Base-by-base conservation (phyloP, 2,329 filamentous ascomycete genomes). In the Colletotrichum orbiculare region DNA sequence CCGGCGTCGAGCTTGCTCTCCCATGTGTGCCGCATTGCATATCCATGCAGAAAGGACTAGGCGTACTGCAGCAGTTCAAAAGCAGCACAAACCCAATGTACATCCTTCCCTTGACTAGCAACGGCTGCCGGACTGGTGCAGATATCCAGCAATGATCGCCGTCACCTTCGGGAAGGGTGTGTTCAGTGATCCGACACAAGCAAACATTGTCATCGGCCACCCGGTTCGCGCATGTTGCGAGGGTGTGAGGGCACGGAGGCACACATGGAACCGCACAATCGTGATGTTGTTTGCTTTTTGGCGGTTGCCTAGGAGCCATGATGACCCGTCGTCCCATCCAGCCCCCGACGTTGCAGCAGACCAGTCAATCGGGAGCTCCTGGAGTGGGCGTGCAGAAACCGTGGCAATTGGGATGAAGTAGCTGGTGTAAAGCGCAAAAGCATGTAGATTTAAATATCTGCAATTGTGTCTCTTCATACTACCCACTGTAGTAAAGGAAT, bases 81-180 rank as follows among this genome's bases (percentile, higher is more conserved):
- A 54, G 38, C 49, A 35, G 37, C 42, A 47, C 35, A 41, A 54
- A 49, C 37, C 33, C 49, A 11, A 37, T 39, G 57, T 37, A 38
- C 39, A 52, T 50, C 57, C 41, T 55, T 42, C 46, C 57, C 45
- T 33, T 17, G 13, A 33, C 46, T 17, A 37, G 39, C 17, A 12
- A 25, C 45, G 46, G 57, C 35, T 45, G 8, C 38, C 34, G 50
- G 46, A 12, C 25, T 42, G 34, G 41, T 55, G 45, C 45, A 54
- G 37, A 43, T 48, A 60, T 43, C 49, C 55, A 49, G 43, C 49
- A 64, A 48, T 37, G 48, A 60, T 64, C 47, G 39, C 34, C 49
- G 38, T 15, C 9, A 34, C 6, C 25, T 15, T 41, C n/a, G 25
- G 7, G 17, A 11, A 13, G 34, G 49, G 39, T 15, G 11, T 50